Evolutionary conservation across 2,329 filamentous ascomycete genomes (phyloP).

Genomic region (Alternaria rosae): DNA sequence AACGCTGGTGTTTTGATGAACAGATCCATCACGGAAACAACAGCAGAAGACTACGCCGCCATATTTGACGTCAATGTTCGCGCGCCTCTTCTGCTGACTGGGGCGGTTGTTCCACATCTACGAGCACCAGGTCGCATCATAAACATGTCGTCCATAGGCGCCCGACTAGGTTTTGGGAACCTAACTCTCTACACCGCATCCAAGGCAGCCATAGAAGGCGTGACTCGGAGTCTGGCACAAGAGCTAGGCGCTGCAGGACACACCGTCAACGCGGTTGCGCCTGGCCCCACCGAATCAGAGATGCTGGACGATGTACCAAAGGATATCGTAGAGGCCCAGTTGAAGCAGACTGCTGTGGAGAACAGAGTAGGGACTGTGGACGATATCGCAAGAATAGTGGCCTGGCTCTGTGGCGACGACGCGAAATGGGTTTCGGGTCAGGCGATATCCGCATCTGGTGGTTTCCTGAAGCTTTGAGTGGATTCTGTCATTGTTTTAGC

Average conservation of each 20-base stretch:
- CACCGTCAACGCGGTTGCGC: slow-evolving; percentile 68
- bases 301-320: slow-evolving; percentile 63
- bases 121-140: slow-evolving; percentile 60
- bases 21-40: slow-evolving; percentile 43
- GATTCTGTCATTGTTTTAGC: slow-evolving; percentile 18
- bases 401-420: slow-evolving; percentile 61
- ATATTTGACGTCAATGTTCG: slow-evolving; percentile 67
- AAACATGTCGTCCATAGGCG: slow-evolving; percentile 66
- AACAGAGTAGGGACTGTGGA: slow-evolving; percentile 59
- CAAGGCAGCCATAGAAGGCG: slow-evolving; percentile 67
- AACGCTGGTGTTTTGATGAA: slow-evolving; percentile 48
- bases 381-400: slow-evolving; percentile 65
- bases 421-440: slow-evolving; percentile 58
- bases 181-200: slow-evolving; percentile 63
- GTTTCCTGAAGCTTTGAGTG: slow-evolving; percentile 44
- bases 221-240: slow-evolving; percentile 66
- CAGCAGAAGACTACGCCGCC: slow-evolving; percentile 59
- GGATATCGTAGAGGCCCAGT: slow-evolving; percentile 60
- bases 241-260: slow-evolving; percentile 65
- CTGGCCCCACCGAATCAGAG: slow-evolving; percentile 66
- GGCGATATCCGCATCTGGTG: slow-evolving; percentile 64
- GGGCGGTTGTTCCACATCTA: slow-evolving; percentile 62
- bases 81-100: slow-evolving; percentile 61
- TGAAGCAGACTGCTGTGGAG: slow-evolving; percentile 60
- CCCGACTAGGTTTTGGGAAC: slow-evolving; percentile 55